Percentiles rank a stretch among this genome's conserved stretches.
phyloP scores from a whole-genome alignment of 345 rosid species.

The Ricinus communis region DNA sequence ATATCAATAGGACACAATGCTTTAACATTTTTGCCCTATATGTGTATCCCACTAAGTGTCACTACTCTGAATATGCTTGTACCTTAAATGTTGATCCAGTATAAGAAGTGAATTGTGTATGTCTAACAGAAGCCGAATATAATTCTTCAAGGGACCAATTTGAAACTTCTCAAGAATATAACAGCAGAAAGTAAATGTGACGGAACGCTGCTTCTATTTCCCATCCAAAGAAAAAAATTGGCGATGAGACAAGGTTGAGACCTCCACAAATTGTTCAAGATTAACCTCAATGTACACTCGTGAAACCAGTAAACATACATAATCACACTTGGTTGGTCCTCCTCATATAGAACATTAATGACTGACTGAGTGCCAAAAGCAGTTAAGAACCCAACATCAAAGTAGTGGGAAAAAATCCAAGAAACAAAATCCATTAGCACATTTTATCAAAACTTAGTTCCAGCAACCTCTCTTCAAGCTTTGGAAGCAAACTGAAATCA shows the following conservation, averaged over 20 bases:
- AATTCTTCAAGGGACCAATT: not conserved
- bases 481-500: not conserved
- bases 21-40: not conserved
- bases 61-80: not conserved
- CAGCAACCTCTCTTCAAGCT: not conserved
- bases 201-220: conserved; percentile 13
- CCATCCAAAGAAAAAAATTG: not conserved
- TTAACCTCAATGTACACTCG: not conserved
- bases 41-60: not conserved
- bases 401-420: not conserved
- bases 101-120: not conserved
- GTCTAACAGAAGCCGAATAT: not conserved
- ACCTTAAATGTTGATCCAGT: not conserved
- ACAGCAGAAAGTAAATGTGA: too few relatives aligned
- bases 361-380: not conserved
- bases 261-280: not conserved
- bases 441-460: too few relatives aligned
- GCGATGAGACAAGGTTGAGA: not conserved
- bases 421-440: not conserved
- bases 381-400: not conserved
- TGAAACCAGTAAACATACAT: not conserved
- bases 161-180: not conserved
- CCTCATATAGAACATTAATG: not conserved
- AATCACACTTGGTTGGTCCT: not conserved
- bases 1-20: not conserved